Evolutionary conservation across 805 yeast genomes (phyloP), one percentile per base, ranked within the genome.

Genomic region (Schwanniomyces sp.): DNA sequence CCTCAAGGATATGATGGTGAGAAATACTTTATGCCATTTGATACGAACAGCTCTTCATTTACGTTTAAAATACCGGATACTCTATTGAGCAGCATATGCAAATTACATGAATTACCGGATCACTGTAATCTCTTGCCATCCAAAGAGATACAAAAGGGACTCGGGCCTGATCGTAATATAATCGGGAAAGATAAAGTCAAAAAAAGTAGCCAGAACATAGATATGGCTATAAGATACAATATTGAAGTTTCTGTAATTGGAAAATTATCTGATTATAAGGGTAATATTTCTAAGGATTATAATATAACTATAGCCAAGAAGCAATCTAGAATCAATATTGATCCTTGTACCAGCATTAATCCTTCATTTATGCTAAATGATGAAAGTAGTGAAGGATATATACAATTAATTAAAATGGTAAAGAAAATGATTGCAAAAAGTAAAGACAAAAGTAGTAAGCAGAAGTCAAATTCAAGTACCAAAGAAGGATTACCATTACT

Each of bases 111-210:
- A 10, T 18, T 38, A 7, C 12, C 10, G 26, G 17, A 21, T 9
- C 41, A 38, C 14, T 38, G 41, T 38, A 27, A 38, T 18, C 29
- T 38, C 14, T 38, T 38, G 12, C 41, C 41, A 24, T 21, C 41
- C 5, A 21, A 21, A 21, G 14, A 38, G 8, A 8, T 21, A 11
- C 7, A 12, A 11, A 38, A 7, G 5, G 8, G 9, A 2, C 3
- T 28, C 14, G 14, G 24, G 16, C 5, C 5, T 21, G 9, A 7
- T 11, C 12, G 4, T 27, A 27, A 27, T 27, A 8, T 27, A 3
- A 27, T 7, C 30, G 8, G 12, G 6, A 18, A 12, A 14, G n/a
- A 34, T 8, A 27, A 8, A 21, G 24, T 18, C n/a, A 38, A 9
- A 12, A 25, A 11, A 38, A 24, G 7, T 24, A 12, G 29, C 6